Evolutionary conservation across 2,329 filamentous ascomycete genomes (phyloP), one percentile per base, ranked within the genome.

Genomic region (Curvularia sp.): DNA sequence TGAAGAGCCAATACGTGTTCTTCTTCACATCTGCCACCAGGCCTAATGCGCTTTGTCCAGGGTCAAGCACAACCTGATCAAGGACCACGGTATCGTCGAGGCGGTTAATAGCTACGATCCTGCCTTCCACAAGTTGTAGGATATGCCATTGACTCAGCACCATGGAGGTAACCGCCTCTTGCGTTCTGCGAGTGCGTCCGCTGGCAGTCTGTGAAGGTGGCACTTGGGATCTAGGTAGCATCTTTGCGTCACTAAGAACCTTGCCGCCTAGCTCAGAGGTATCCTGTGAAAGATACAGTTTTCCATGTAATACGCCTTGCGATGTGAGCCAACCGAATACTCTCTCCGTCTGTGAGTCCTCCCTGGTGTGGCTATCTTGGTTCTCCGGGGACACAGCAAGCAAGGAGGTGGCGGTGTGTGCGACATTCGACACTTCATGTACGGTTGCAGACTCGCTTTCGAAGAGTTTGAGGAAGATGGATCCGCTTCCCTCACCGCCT

Each of bases 1-100:
- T 98, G 72, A 98, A 96, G 2, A 99, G 84, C 95, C 96, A 99
- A 74, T 94, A 97, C 0, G 95, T 99, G 71, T 94, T 96, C 81
- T 97, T 97, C 76, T 95, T 94, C 60, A 90, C 85, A 76, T 99
- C 95, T 8, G 94, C 89, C 49, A 93, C 89, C 18, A 99, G 84
- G 0, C 91, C 93, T n/a, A 99, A 81, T 4, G 89, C 87, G 68
- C 84, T 88, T 68, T 97, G 91, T 0, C 90, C 91, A 4, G 87
- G 84, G 54, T 94, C 90, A 13, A 98, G 82, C 4, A 99, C 89
- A 21, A 88, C 83, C 77, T 98, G 93, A 74, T 97, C 92, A 67
- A 95, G 96, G 1, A 97, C 90, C 47, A 94, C 83, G 50, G 89
- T 87, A 27, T 94, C 92, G 39, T 93, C 95, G 46, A 99, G 84